These are phyloP conservation scores for Aspergillus sp. DNA, from an alignment of 2,329 filamentous ascomycete genomes.

Conservation along the genomic window DNA sequence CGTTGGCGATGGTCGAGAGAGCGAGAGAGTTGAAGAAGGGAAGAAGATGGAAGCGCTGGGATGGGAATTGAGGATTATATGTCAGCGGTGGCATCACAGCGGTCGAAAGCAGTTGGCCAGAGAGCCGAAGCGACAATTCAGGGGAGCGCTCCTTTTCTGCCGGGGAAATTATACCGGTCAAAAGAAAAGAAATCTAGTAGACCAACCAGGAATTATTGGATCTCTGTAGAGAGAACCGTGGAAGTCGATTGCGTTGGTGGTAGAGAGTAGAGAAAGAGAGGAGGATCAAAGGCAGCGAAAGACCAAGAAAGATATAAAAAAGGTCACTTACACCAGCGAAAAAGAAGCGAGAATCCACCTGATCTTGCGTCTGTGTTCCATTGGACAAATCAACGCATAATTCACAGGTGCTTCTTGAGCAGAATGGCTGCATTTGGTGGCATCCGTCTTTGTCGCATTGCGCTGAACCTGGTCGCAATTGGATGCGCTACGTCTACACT, in stretches of 20 bases:
- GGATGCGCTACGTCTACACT: slow-evolving; percentile 1
- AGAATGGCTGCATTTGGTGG: not conserved
- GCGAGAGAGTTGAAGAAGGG: slow-evolving; percentile 16
- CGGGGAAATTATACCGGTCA: not conserved
- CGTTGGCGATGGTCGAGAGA: slow-evolving; percentile 9
- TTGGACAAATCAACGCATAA: not conserved
- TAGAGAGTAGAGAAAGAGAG: slow-evolving; percentile 7
- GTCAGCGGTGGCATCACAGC: slow-evolving; percentile 32
- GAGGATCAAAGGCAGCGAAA: slow-evolving; percentile 4
- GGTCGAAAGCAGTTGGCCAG: slow-evolving; percentile 5
- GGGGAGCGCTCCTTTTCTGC: not conserved
- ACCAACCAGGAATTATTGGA: too few relatives aligned
- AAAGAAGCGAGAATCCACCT: too few relatives aligned
- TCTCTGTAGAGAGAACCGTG: slow-evolving; percentile 1
- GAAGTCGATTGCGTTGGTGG: not conserved
- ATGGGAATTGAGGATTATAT: slow-evolving; percentile 13
- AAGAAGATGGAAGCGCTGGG: slow-evolving; percentile 11
- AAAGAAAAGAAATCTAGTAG: slow-evolving; percentile 1
- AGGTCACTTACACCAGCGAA: too few relatives aligned
- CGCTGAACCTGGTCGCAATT: slow-evolving; percentile 1
- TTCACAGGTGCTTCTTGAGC: not conserved
- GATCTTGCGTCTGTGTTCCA: not conserved
- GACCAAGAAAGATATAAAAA: slow-evolving; percentile 7
- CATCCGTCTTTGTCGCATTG: slow-evolving; percentile 3
- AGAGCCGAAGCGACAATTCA: slow-evolving; percentile 1